Percentiles rank a stretch among this genome's conserved stretches.
Conservation (phyloP, 148 eudicot species). For the Vaccinium vitisidaea region DNA sequence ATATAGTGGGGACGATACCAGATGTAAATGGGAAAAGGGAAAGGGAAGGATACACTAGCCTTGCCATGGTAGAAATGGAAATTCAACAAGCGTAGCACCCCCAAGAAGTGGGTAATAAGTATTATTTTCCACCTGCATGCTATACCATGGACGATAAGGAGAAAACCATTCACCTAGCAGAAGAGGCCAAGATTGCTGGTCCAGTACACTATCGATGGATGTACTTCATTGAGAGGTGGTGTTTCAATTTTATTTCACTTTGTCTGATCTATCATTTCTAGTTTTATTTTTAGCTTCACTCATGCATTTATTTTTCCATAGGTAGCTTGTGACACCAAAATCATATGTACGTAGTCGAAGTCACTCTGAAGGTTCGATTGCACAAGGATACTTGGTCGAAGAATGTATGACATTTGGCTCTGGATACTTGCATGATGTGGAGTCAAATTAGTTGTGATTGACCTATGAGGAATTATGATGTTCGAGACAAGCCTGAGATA, state of each 20-base stretch:
- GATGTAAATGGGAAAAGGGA: background rate
- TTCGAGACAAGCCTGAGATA: too few species aligned
- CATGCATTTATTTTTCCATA: background rate
- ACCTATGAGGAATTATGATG: too few species aligned
- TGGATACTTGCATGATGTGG: too few species aligned
- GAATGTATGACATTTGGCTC: background rate
- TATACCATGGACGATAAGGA: too few species aligned
- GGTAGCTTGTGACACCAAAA: background rate
- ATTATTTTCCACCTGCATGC: too few species aligned
- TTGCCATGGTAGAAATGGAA: conserved; percentile 9
- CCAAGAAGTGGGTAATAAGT: background rate
- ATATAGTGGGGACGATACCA: conserved; percentile 19
- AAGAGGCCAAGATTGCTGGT: background rate
- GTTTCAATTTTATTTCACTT: too few species aligned
- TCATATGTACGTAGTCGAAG: background rate
- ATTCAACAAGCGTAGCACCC: background rate
- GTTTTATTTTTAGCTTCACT: too few species aligned
- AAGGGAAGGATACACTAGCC: conserved; percentile 15
- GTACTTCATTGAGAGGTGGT: background rate
- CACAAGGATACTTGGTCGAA: background rate
- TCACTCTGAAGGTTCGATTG: background rate
- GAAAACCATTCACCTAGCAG: background rate
- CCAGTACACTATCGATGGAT: background rate
- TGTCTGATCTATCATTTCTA: too few species aligned
- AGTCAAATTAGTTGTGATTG: too few species aligned